Evolutionary conservation across 176 grass and related monocot genomes (phyloP).

Genomic region (Rhynchospora tenuis): DNA sequence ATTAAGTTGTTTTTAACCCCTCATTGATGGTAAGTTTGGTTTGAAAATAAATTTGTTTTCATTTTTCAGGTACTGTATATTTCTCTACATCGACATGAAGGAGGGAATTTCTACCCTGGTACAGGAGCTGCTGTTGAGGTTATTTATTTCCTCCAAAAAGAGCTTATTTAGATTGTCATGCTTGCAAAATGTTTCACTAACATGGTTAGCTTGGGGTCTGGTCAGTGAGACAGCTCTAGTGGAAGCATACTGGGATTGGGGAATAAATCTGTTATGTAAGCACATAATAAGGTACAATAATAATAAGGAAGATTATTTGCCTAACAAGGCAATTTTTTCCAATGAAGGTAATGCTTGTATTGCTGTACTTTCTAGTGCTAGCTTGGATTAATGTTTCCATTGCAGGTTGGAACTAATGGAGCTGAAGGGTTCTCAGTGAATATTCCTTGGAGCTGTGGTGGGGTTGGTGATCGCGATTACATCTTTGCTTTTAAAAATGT

Average conservation of each 20-base stretch:
- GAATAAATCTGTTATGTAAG: background rate
- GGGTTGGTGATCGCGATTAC: conserved; percentile 88
- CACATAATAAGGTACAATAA: background rate
- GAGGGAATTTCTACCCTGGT: conserved; percentile 93
- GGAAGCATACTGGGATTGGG: background rate
- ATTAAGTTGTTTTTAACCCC: background rate
- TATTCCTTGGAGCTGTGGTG: conserved; percentile 93
- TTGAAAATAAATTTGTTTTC: background rate
- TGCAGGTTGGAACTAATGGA: conserved; percentile 64
- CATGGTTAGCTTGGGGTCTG: background rate
- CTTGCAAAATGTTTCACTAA: background rate
- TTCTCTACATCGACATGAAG: conserved; percentile 95
- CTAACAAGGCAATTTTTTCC: background rate
- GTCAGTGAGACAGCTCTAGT: background rate
- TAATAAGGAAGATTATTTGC: background rate
- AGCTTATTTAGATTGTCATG: background rate
- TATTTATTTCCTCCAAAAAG: conserved; percentile 21
- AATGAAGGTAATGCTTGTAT: background rate
- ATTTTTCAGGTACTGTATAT: conserved; percentile 70
- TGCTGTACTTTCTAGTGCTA: conserved; percentile 23
- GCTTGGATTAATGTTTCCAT: conserved; percentile 11
- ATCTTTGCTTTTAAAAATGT: conserved; percentile 85
- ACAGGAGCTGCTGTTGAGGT: conserved; percentile 89
- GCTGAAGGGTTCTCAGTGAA: conserved; percentile 87
- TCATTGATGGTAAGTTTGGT: background rate